These are phyloP conservation scores for Kondoa subrosea DNA, from an alignment of 768 basidiomycete genomes.

Conservation along the genomic window DNA sequence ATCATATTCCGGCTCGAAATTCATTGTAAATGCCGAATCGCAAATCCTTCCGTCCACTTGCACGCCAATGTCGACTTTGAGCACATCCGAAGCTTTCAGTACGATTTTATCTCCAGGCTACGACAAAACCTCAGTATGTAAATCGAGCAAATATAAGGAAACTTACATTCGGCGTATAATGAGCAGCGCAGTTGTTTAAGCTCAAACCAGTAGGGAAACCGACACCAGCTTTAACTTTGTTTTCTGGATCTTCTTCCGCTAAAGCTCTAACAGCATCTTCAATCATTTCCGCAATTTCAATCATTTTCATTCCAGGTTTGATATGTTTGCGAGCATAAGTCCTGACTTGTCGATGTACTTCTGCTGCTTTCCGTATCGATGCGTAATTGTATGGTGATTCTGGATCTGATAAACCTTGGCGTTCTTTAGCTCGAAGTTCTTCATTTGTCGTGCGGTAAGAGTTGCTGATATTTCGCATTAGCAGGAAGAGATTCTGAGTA, in stretches of 20 bases:
- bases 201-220: slow-evolving; percentile 94
- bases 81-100: slow-evolving; percentile 61
- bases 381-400: slow-evolving; percentile 53
- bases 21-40: slow-evolving; percentile 88
- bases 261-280: slow-evolving; percentile 80
- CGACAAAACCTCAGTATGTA: not conserved
- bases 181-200: slow-evolving; percentile 85
- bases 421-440: slow-evolving; percentile 72
- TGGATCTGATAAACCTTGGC: slow-evolving; percentile 51
- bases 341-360: slow-evolving; percentile 87
- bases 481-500: not conserved
- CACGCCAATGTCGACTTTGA: slow-evolving; percentile 95
- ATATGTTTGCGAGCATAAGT: slow-evolving; percentile 63
- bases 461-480: slow-evolving; percentile 43
- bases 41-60: slow-evolving; percentile 89
- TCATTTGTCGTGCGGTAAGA: slow-evolving; percentile 73
- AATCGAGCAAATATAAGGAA: slow-evolving; percentile 1
- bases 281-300: slow-evolving; percentile 79
- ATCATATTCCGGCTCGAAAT: slow-evolving; percentile 75
- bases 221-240: slow-evolving; percentile 46
- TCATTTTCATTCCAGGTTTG: slow-evolving; percentile 83
- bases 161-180: slow-evolving; percentile 80
- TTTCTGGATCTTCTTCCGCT: slow-evolving; percentile 63
- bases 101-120: slow-evolving; percentile 34
- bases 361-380: slow-evolving; percentile 76